Evolutionary conservation across 805 yeast species (phyloP).

Genomic region (Ogataea minuta): DNA sequence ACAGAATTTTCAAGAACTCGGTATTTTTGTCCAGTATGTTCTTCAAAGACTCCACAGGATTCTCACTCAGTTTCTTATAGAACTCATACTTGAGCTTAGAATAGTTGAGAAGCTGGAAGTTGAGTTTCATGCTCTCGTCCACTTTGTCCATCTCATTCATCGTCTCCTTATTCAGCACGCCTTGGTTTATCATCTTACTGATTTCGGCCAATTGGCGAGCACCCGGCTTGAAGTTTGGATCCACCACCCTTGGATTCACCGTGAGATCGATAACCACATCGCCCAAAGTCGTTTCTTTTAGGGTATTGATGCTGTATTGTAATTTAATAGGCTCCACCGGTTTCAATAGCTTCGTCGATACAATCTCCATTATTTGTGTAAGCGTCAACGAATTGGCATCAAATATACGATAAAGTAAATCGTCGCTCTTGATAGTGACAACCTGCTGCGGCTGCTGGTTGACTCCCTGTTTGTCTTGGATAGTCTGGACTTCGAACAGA

Average conservation of each 20-base stretch:
- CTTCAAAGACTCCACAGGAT: constrained; percentile 74
- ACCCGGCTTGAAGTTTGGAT: constrained; percentile 38
- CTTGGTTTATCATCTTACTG: constrained; percentile 43
- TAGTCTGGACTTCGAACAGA: constrained; percentile 34
- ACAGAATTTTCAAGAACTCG: constrained; percentile 78
- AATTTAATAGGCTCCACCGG: constrained; percentile 81
- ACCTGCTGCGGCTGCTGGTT: constrained; percentile 24
- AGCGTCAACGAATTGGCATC: constrained; percentile 57
- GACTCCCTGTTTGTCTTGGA: constrained; percentile 23
- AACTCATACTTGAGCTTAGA: constrained; percentile 71
- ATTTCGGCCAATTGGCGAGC: constrained; percentile 38
- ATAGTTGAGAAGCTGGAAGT: constrained; percentile 51
- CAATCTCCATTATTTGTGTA: constrained; percentile 67
- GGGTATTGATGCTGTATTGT: constrained; percentile 74
- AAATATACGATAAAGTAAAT: constrained; percentile 43
- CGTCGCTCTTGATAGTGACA: constrained; percentile 41
- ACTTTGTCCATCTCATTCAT: constrained; percentile 37
- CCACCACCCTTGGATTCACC: constrained; percentile 41
- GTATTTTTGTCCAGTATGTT: constrained; percentile 78
- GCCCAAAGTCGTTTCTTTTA: constrained; percentile 75
- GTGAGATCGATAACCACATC: constrained; percentile 76
- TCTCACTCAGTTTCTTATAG: constrained; percentile 66
- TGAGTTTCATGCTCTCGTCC: constrained; percentile 41
- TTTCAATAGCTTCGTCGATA: constrained; percentile 61
- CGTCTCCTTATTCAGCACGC: constrained; percentile 41